Conservation (phyloP, 2,329 filamentous ascomycete species). For the Catunica adiposa region DNA sequence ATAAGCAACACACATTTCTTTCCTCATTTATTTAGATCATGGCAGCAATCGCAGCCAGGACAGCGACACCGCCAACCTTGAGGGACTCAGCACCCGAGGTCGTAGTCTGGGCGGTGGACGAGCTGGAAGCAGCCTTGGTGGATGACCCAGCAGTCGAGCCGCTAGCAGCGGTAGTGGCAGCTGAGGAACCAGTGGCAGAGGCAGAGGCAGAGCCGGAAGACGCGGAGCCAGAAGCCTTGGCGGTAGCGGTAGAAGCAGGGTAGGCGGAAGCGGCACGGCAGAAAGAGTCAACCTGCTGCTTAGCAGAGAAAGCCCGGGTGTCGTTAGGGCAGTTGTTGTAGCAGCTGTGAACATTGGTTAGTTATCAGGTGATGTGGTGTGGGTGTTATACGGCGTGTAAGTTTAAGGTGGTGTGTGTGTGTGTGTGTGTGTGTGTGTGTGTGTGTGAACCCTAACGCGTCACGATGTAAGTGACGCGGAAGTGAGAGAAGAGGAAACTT, state of each 20-base stretch:
- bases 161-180: too few species aligned
- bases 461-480: not conserved
- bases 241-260: slow-evolving; percentile 23
- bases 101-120: slow-evolving; percentile 17
- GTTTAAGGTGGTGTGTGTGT: too few species aligned
- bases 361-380: not conserved
- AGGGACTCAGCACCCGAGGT: slow-evolving; percentile 21
- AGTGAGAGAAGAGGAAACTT: slow-evolving; percentile 18
- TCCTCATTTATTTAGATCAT: slow-evolving; percentile 20
- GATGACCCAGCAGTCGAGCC: too few species aligned
- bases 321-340: slow-evolving; percentile 42
- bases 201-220: slow-evolving; percentile 13
- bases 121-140: slow-evolving; percentile 16
- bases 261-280: slow-evolving; percentile 31
- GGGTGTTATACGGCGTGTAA: not conserved
- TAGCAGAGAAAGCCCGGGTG: slow-evolving; percentile 21
- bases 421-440: too few species aligned
- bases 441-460: not conserved
- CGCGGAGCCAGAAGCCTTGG: slow-evolving; percentile 12
- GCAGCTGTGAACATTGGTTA: slow-evolving; percentile 24
- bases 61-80: slow-evolving; percentile 23
- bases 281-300: slow-evolving; percentile 26
- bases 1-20: not conserved
- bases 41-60: slow-evolving; percentile 24
- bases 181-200: slow-evolving; percentile 15